A percentile compares a stretch with the other conserved stretches of the same genome.
These are phyloP conservation scores for Cercospora brassicicola DNA, from an alignment of 2,329 filamentous ascomycete genomes.

Conservation along the genomic window DNA sequence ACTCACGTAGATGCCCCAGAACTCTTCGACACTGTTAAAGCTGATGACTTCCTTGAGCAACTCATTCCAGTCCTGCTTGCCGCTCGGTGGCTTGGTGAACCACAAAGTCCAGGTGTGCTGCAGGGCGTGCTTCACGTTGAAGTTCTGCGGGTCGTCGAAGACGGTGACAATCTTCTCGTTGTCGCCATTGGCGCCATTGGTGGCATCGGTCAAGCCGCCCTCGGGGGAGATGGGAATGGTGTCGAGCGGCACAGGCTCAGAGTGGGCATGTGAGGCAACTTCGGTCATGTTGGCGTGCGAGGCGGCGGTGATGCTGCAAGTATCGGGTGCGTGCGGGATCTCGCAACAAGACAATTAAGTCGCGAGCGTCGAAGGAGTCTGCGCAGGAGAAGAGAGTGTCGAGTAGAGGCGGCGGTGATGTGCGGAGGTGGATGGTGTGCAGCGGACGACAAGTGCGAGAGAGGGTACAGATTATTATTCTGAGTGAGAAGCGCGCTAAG, in stretches of 20 bases:
- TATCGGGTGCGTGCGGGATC: slow-evolving; percentile 2
- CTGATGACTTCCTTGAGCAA: slow-evolving; percentile 97
- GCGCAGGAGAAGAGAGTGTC: background rate
- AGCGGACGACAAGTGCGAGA: background rate
- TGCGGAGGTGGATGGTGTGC: background rate
- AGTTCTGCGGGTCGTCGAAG: slow-evolving; percentile 98
- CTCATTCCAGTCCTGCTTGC: slow-evolving; percentile 98
- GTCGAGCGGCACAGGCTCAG: slow-evolving; percentile 53
- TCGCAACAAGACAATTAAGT: background rate
- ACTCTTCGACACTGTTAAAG: slow-evolving; percentile 98
- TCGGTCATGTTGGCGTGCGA: slow-evolving; percentile 37
- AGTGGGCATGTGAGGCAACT: slow-evolving; percentile 31
- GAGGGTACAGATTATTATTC: slow-evolving; percentile 4
- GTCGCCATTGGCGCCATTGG: slow-evolving; percentile 48
- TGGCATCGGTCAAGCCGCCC: slow-evolving; percentile 48
- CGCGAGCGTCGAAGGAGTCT: background rate
- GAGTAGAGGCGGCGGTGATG: background rate
- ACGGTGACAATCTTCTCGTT: slow-evolving; percentile 75
- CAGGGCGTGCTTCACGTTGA: slow-evolving; percentile 98
- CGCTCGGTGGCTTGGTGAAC: slow-evolving; percentile 97
- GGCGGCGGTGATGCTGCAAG: slow-evolving; percentile 5
- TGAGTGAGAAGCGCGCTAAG: slow-evolving; percentile 5
- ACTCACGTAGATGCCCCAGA: slow-evolving; percentile 98
- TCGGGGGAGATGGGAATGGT: slow-evolving; percentile 58
- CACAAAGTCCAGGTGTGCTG: slow-evolving; percentile 98